Conservation (phyloP, 2,329 filamentous ascomycete genomes). For the Fusarium setosum region DNA sequence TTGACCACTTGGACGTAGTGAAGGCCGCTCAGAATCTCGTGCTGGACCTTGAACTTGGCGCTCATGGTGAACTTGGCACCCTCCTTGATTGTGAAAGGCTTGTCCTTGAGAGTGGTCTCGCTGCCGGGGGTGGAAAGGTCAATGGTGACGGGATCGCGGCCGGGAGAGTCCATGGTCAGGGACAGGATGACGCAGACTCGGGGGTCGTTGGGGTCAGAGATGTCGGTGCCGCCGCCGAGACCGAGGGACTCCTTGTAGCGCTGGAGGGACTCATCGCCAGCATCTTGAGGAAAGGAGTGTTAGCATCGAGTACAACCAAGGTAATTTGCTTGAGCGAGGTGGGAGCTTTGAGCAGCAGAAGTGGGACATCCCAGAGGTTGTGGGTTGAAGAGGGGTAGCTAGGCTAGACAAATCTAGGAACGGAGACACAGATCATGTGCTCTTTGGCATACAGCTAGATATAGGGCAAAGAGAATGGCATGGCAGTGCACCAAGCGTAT, state of each 20-base stretch:
- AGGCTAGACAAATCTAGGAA: not conserved
- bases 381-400: not conserved
- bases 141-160: slow-evolving; percentile 87
- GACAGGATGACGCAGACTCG: slow-evolving; percentile 94
- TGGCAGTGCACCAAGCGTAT: slow-evolving; percentile 4
- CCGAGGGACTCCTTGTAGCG: slow-evolving; percentile 98
- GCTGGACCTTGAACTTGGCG: slow-evolving; percentile 93
- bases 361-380: not conserved
- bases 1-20: slow-evolving; percentile 97
- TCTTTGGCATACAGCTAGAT: not conserved
- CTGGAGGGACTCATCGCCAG: slow-evolving; percentile 91
- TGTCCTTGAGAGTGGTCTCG: slow-evolving; percentile 82
- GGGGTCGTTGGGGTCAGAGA: slow-evolving; percentile 82
- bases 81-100: slow-evolving; percentile 98
- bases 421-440: not conserved
- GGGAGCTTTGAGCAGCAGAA: not conserved
- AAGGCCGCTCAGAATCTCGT: slow-evolving; percentile 93
- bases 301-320: slow-evolving; percentile 20
- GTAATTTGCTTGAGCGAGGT: not conserved
- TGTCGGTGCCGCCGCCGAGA: slow-evolving; percentile 77
- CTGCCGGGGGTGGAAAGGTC: slow-evolving; percentile 82
- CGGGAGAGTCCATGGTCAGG: slow-evolving; percentile 87
- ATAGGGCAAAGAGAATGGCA: not conserved
- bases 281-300: slow-evolving; percentile 57
- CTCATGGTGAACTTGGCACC: slow-evolving; percentile 94